Evolutionary conservation across 2,329 filamentous ascomycete species (phyloP), one percentile per base, ranked within the genome.

Genomic region (Pestalotiopsis sp.): DNA sequence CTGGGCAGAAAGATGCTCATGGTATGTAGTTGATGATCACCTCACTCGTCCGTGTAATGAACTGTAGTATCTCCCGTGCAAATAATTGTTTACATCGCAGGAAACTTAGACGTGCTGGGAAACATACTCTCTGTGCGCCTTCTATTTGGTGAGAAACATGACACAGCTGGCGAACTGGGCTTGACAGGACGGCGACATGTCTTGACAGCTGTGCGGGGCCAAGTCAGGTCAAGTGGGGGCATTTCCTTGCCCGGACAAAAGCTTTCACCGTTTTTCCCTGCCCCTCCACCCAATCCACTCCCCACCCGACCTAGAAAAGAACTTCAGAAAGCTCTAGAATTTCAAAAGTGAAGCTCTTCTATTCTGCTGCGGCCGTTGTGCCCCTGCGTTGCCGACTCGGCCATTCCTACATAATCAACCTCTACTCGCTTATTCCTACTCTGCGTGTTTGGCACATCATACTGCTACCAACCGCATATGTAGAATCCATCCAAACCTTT

Each of bases 291-390:
- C n/a, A 20, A 17, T 36, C 57, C 57, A 27, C 23, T 36, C 59
- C 27, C 59, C 27, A 13, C 25, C 36, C 59, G 14, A 13, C 27
- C 59, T 61, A n/a, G 59, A 36, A 61, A 39, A 61, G 31, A 20
- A 61, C n/a, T 61, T 61, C 59, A 61, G 59, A 61, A 61, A 61
- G 27, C 59, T 61, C 59, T 61, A 61, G 59, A 61, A 61, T 61
- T 61, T 39, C 23, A n/a, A 14, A 36, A 61, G 20, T 36, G 13
- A 38, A 49, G 13, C 20, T 36, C 41, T 64, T 23, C 20, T 52
- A 13, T 17, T 64, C n/a, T 38, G 20, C 41, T 49, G 61, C 25
- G 61, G 61, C 61, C 61, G 20, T 64, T 38, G 61, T 52, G 61
- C 61, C 61, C 38, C 39, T 52, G 45, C 45, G 45, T 64, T 52